phyloP scores from a whole-genome alignment of 2,329 filamentous ascomycete genomes.

The Ustulina deusta region DNA sequence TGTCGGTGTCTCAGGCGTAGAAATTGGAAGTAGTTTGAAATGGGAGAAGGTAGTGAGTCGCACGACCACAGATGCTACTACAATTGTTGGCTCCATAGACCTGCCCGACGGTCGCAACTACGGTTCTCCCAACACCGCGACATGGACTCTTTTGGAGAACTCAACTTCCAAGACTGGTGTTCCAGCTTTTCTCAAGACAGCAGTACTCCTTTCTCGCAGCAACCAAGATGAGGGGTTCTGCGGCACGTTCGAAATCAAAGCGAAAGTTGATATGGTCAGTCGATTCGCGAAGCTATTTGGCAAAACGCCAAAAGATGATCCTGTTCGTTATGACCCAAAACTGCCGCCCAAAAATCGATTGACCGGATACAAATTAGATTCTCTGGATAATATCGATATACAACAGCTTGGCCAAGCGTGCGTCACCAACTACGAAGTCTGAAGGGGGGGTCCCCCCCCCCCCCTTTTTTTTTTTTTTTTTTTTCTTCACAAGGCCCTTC shows the following conservation, averaged over 20 bases:
- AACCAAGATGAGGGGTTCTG: not conserved
- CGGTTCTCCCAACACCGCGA: not conserved
- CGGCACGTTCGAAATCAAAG: not conserved
- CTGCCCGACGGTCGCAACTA: not conserved
- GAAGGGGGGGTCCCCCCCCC: too few species aligned
- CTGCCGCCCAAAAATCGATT: not conserved
- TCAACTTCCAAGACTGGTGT: not conserved
- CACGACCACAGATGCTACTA: not conserved
- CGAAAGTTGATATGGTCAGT: not conserved
- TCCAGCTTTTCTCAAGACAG: not conserved
- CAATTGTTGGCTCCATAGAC: not conserved
- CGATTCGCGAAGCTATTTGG: not conserved
- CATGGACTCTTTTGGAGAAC: not conserved
- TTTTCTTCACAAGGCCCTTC: too few species aligned
- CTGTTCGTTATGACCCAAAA: not conserved
- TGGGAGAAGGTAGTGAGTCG: not conserved
- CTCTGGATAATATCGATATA: not conserved
- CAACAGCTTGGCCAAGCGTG: not conserved
- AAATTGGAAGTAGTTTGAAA: not conserved
- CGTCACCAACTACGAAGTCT: too few species aligned
- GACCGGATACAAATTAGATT: not conserved
- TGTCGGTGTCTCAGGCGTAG: not conserved
- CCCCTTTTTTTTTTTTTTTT: too few species aligned
- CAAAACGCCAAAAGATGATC: not conserved
- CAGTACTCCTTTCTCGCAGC: not conserved